Evolutionary conservation across 768 basidiomycete species (phyloP).

Genomic region (Megacollybia marginata): DNA sequence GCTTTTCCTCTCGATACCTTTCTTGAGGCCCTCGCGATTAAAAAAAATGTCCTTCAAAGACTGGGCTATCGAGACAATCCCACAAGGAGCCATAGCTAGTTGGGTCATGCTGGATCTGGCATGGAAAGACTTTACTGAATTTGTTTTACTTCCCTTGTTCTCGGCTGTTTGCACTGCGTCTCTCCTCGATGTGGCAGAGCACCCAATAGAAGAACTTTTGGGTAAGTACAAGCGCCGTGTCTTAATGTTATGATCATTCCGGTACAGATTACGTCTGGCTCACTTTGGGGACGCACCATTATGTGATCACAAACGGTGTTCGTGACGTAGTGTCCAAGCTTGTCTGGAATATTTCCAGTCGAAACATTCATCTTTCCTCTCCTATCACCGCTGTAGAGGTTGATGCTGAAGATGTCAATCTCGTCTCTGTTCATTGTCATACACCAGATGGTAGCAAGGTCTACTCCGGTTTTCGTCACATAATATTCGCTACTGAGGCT

Average conservation of each 20-base stretch:
- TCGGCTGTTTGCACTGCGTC: slow-evolving; percentile 69
- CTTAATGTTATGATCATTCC: neutral
- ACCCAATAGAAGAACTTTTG: slow-evolving; percentile 60
- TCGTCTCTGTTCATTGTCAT: slow-evolving; percentile 31
- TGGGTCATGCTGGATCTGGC: slow-evolving; percentile 38
- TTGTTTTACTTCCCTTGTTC: slow-evolving; percentile 56
- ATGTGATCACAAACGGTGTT: slow-evolving; percentile 53
- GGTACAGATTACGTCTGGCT: slow-evolving; percentile 61
- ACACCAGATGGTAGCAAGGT: slow-evolving; percentile 18
- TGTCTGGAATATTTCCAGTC: slow-evolving; percentile 23
- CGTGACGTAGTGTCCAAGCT: slow-evolving; percentile 50
- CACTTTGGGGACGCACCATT: slow-evolving; percentile 63
- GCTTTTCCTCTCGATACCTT: slow-evolving; percentile 34
- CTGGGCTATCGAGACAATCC: slow-evolving; percentile 39
- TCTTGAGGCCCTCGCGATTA: slow-evolving; percentile 22
- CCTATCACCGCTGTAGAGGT: slow-evolving; percentile 38
- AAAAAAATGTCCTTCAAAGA: slow-evolving; percentile 36
- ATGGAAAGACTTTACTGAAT: slow-evolving; percentile 46
- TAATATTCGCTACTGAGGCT: slow-evolving; percentile 73
- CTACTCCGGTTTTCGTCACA: slow-evolving; percentile 49
- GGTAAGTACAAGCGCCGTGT: slow-evolving; percentile 29
- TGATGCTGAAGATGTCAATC: slow-evolving; percentile 24
- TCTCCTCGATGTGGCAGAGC: slow-evolving; percentile 40
- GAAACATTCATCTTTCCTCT: slow-evolving; percentile 48
- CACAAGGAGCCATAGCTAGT: slow-evolving; percentile 30